phyloP scores from a whole-genome alignment of 805 yeast species.

The Cyberlindnera saturnus region DNA sequence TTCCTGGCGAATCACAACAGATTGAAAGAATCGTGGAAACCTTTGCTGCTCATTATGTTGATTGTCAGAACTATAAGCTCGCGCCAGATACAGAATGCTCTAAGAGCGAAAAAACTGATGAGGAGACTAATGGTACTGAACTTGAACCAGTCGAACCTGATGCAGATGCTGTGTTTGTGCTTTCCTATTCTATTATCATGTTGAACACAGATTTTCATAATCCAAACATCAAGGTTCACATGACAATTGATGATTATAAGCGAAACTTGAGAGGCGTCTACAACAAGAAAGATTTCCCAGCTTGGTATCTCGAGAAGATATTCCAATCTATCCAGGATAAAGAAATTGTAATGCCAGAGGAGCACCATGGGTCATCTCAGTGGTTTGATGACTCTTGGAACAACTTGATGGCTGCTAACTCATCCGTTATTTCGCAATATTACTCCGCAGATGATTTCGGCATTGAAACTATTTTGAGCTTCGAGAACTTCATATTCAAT shows the following conservation, averaged over 20 bases:
- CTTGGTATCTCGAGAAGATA: constrained; percentile 77
- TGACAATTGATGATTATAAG: constrained; percentile 80
- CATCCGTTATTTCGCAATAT: constrained; percentile 27
- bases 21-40: constrained; percentile 87
- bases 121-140: constrained; percentile 24
- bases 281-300: constrained; percentile 71
- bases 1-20: constrained; percentile 97
- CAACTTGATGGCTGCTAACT: constrained; percentile 44
- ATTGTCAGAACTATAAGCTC: constrained; percentile 41
- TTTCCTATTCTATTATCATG: constrained; percentile 90
- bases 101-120: constrained; percentile 18
- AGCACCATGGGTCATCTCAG: constrained; percentile 86
- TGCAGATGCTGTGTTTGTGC: constrained; percentile 80
- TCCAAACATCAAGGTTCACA: constrained; percentile 86
- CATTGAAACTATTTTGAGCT: constrained; percentile 36
- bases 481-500: constrained; percentile 69
- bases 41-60: constrained; percentile 76
- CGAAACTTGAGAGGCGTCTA: constrained; percentile 77
- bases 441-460: constrained; percentile 17
- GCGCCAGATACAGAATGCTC: not conserved
- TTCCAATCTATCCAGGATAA: constrained; percentile 74
- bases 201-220: constrained; percentile 90
- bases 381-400: constrained; percentile 91
- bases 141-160: constrained; percentile 59
- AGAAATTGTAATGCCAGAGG: constrained; percentile 97